Evolutionary conservation across 208 protist species (phyloP), one percentile per base, ranked within the genome.

Genomic region (Leishmania gerbilli): DNA sequence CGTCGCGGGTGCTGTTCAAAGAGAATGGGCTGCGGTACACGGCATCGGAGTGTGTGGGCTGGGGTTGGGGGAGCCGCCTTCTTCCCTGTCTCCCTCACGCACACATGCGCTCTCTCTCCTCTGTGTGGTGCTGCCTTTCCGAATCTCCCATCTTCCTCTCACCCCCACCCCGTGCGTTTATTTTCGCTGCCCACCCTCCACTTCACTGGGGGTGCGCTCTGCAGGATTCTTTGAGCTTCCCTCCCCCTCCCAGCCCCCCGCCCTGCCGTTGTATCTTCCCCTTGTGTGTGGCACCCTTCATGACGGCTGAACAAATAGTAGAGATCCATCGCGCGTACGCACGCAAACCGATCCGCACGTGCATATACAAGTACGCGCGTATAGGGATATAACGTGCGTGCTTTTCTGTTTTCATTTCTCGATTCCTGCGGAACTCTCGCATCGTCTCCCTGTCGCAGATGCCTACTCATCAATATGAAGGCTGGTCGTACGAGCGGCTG

Each of bases 401-500:
- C 51, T 55, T 21, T 55, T 53, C 13, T 53, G 0, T 53, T 53
- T 53, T 55, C 4, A 55, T 71, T 56, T 60, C 64, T 72, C 2
- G 62, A 31, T 51, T 80, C 8, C 55, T 45, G 13, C 34, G 40
- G 17, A 42, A 51, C 19, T 27, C 27, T 31, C 65, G 45, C 56
- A 15, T 69, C 69, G n/a, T 56, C 58, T 49, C 58, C 21, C 31
- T 45, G 27, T 19, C 34, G 55, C 77, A 21, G 74, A 90, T 89
- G 87, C 81, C 83, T 31, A 62, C 86, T 34, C 86, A 96, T 67
- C 87, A 95, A 82, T 96, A 94, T 74, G 91, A 96, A 4, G 91
- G 92, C 62, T 97, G 94, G 93, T 95, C 91, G 6, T 91, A 93
- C 74, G 94, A 92, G 56, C 81, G 87, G 34, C 78, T 97, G 13